Percentiles rank a stretch among this genome's conserved stretches.
phyloP scores from a whole-genome alignment of 768 basidiomycete species.

The Rhodotorula taiwanensis region DNA sequence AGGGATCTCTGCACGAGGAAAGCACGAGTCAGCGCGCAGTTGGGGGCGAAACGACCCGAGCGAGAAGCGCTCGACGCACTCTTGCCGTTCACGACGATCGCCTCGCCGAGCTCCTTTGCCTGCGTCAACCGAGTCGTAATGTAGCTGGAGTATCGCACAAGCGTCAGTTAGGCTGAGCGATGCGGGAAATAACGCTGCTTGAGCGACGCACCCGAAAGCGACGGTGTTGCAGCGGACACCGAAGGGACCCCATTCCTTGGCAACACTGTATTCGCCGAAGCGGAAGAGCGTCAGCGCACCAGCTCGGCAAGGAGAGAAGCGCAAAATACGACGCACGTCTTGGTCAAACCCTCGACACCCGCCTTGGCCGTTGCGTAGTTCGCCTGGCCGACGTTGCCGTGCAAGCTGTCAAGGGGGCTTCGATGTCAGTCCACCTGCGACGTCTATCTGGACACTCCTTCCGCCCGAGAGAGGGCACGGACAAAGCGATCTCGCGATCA shows the following conservation, averaged over 20 bases:
- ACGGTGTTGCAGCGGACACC: slow-evolving; percentile 75
- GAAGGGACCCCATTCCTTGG: slow-evolving; percentile 79
- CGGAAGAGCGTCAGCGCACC: background rate
- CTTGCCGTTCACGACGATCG: slow-evolving; percentile 74
- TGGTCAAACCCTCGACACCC: slow-evolving; percentile 69
- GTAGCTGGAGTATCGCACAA: slow-evolving; percentile 43
- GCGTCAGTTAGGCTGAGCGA: background rate
- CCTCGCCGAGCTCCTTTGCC: slow-evolving; percentile 67
- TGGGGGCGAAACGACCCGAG: background rate
- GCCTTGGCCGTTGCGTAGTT: slow-evolving; percentile 38
- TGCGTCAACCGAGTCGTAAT: slow-evolving; percentile 73
- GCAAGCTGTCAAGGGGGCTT: slow-evolving; percentile 55
- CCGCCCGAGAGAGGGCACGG: too few relatives aligned
- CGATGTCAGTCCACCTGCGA: too few relatives aligned
- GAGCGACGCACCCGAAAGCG: slow-evolving; percentile 49
- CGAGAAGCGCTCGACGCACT: slow-evolving; percentile 38
- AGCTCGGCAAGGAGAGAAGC: background rate
- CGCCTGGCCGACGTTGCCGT: slow-evolving; percentile 73
- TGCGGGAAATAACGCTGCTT: too few relatives aligned
- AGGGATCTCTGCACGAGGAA: slow-evolving; percentile 50
- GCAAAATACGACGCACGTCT: slow-evolving; percentile 50
- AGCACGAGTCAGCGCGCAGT: background rate
- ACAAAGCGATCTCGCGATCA: too few relatives aligned
- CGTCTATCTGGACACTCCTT: too few relatives aligned
- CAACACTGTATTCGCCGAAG: slow-evolving; percentile 46